These are phyloP conservation scores for Pythium oligandrum DNA, from an alignment of 352 stramenopile genomes.

Conservation along the genomic window DNA sequence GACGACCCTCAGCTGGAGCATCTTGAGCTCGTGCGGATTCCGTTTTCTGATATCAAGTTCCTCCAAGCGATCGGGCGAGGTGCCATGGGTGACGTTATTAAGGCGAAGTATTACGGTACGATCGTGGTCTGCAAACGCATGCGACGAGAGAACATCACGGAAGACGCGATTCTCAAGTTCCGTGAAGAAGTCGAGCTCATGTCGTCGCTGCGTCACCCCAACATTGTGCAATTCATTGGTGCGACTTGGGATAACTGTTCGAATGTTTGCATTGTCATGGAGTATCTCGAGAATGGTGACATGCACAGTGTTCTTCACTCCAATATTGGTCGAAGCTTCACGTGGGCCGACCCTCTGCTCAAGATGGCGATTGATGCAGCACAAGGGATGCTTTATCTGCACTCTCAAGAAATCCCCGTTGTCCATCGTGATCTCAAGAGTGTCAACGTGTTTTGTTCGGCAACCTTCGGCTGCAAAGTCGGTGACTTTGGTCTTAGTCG, in stretches of 20 bases:
- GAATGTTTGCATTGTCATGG: constrained; percentile 88
- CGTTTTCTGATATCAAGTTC: constrained; percentile 80
- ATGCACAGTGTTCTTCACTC: constrained; percentile 86
- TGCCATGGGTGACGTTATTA: constrained; percentile 87
- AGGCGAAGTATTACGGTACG: constrained; percentile 84
- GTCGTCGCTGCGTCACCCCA: constrained; percentile 79
- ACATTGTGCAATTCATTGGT: constrained; percentile 88
- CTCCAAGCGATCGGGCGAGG: constrained; percentile 72
- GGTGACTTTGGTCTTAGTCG: constrained; percentile 84
- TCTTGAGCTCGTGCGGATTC: constrained; percentile 77
- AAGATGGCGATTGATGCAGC: constrained; percentile 86
- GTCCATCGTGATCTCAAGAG: constrained; percentile 87
- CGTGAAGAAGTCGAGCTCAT: constrained; percentile 86
- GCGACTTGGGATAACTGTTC: constrained; percentile 87
- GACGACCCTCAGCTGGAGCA: constrained; percentile 70
- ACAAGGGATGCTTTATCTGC: constrained; percentile 85
- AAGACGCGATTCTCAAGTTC: constrained; percentile 65
- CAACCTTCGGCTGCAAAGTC: constrained; percentile 86
- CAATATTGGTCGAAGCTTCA: constrained; percentile 72
- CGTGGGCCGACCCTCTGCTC: constrained; percentile 78
- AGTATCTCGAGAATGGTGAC: constrained; percentile 87
- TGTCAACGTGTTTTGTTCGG: constrained; percentile 86
- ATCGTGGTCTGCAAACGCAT: constrained; percentile 87
- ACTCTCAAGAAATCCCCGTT: constrained; percentile 78
- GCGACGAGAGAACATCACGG: constrained; percentile 77